Base-by-base conservation (phyloP, 495 filamentous ascomycete species). In the Diplogelasinospora grovesii region DNA sequence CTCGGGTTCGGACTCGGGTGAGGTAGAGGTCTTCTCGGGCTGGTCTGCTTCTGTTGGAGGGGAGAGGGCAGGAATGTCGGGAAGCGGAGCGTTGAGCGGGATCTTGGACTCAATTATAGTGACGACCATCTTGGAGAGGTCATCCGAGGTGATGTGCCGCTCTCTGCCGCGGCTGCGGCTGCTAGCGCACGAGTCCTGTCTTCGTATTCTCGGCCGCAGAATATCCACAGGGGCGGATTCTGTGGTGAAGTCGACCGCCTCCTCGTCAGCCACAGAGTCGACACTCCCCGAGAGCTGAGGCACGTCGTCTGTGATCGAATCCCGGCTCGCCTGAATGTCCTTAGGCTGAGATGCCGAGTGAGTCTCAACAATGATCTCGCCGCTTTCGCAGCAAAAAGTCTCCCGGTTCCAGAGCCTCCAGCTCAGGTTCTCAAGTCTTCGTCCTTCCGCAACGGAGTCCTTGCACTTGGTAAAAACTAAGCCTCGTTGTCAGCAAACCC, bases 401-500 rank as follows among this genome's bases (percentile, higher is more conserved):
- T 97, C 93, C 36, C 88, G 78, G 48, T 85, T 93, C 90, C 89
- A 99, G 47, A 99, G 68, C 43, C 92, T 73, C 92, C 92, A 99
- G 52, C 83, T 90, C 21, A 99, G 60, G 65, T 99, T 99, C 59
- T 97, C 93, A 44, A 96, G 70, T 54, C 92, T 74, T 53, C 87
- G 79, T 16, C 92, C 92, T 60, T 96, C 83, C 52, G 95, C 89
- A 57, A 99, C 82, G 42, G 89, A 90, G 47, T 92, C 86, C 51
- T 88, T 85, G 65, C 89, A 95, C 73, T 89, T 85, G 2, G 89
- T 90, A 59, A 99, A 97, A 21, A 97, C 89, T 94, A 56, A n/a
- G n/a, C 25, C 8, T 20, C n/a, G n/a, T 25, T 41, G 38, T 46
- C 13, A 47, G 43, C 21, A 38, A 36, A n/a, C n/a, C n/a, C n/a